A percentile compares a stretch with the other conserved stretches of the same genome.
Evolutionary conservation across 345 rosid genomes (phyloP).

Genomic region (Brassica juncea): DNA sequence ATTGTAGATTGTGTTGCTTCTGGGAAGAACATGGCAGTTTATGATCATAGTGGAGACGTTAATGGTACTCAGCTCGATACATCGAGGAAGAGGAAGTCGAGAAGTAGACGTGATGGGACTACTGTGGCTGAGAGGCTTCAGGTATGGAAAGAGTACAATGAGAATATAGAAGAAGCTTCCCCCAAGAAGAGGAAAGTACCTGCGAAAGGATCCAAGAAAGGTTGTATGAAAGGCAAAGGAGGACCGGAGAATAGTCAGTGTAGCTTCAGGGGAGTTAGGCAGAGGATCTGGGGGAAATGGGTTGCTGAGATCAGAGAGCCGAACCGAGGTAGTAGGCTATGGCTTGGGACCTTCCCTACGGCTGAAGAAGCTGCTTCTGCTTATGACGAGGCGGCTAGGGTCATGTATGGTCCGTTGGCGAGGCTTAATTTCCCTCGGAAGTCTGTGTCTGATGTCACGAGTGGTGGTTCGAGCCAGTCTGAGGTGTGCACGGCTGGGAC

Average conservation of each 20-base stretch:
- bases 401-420: conserved; percentile 66
- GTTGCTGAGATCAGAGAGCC: conserved; percentile 91
- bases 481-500: conserved; percentile 50
- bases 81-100: conserved; percentile 55
- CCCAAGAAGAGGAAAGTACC: conserved; percentile 49
- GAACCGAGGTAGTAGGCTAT: conserved; percentile 59
- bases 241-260: conserved; percentile 72
- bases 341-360: conserved; percentile 86
- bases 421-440: conserved; percentile 57
- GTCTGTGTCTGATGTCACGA: conserved; percentile 35
- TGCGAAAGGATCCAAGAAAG: conserved; percentile 76
- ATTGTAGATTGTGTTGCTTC: conserved; percentile 19
- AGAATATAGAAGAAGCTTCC: conserved; percentile 28
- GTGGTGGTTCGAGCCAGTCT: conserved; percentile 38
- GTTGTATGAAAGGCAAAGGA: conserved; percentile 94
- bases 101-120: conserved; percentile 47
- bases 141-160: conserved; percentile 61
- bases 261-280: conserved; percentile 76
- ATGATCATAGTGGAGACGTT: conserved; percentile 9
- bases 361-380: conserved; percentile 75
- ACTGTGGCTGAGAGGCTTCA: conserved; percentile 55
- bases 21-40: conserved; percentile 39
- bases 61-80: conserved; percentile 17
- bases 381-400: conserved; percentile 76
- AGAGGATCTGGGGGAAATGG: conserved; percentile 95